Evolutionary conservation across 2,329 filamentous ascomycete genomes (phyloP).

Genomic region (Tricladium varicosporioides): DNA sequence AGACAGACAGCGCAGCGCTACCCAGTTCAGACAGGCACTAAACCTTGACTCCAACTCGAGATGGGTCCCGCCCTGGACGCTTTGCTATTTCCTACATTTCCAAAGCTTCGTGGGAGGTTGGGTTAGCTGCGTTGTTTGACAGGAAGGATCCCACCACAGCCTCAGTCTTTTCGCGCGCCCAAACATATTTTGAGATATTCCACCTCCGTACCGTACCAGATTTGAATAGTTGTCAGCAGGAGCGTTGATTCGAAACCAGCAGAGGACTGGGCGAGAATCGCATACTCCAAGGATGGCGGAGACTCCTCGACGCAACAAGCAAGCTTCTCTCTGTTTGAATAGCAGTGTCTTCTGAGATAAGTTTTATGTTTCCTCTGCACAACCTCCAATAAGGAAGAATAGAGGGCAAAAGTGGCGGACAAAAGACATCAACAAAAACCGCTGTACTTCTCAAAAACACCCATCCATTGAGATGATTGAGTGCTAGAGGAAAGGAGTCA

Average conservation of each 20-base stretch:
- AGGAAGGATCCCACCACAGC: conserved; percentile 24
- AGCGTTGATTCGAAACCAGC: conserved; percentile 19
- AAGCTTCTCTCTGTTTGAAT: conserved; percentile 70
- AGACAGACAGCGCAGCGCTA: conserved; percentile 21
- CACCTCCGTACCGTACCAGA: conserved; percentile 18
- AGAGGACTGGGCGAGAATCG: conserved; percentile 21
- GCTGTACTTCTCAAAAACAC: conserved; percentile 60
- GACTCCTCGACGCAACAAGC: conserved; percentile 28
- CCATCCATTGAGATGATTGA: conserved; percentile 32
- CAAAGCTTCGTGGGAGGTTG: conserved; percentile 8
- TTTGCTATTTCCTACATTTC: conserved; percentile 18
- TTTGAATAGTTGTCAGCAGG: conserved; percentile 13
- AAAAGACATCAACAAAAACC: conserved; percentile 98
- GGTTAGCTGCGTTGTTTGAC: conserved; percentile 20
- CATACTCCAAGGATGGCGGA: conserved; percentile 19
- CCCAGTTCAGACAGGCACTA: conserved; percentile 70
- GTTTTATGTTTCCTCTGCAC: conserved; percentile 89
- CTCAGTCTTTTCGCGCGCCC: conserved; percentile 24
- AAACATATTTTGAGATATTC: conserved; percentile 5
- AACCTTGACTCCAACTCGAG: conserved; percentile 91
- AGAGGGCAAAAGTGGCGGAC: conserved; percentile 77
- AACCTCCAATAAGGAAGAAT: conserved; percentile 31
- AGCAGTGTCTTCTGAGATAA: conserved; percentile 84
- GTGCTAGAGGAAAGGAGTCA: conserved; percentile 23
- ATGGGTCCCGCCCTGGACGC: conserved; percentile 67